Base-by-base conservation (phyloP, 352 stramenopile species). In the Pythium phragmitis region DNA sequence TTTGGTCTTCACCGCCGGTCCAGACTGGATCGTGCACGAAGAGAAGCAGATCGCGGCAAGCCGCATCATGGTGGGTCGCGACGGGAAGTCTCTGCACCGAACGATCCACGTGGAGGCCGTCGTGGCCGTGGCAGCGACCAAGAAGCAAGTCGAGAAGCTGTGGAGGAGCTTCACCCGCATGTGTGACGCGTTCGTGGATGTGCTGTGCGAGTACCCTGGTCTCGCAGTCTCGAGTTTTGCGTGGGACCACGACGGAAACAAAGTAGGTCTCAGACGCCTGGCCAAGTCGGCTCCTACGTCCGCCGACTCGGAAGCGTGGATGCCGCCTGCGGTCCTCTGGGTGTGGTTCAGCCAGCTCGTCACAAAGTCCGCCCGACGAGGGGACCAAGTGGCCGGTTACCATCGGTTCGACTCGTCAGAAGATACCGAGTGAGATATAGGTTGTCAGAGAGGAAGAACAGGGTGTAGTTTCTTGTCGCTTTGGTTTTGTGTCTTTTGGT, bases 11-110 rank as follows among this genome's bases (percentile, higher is more conserved):
- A 9, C 45, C 12, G 30, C 53, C 16, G 47, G 58, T 37, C 48
- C 58, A 3, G 58, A 65, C 23, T 57, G 58, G 47, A 53, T 65
- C 21, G 30, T 45, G 23, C 46, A 57, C 37, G 6, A 65, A 33
- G 48, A 51, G n/a, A 47, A 37, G 17, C 17, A n/a, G 8, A 19
- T 41, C 14, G 16, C 34, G 3, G 51, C 47, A 3, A 57, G 57
- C n/a, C 58, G 58, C 8, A 34, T 58, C 8, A 30, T 65, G 33
- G 45, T 56, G 23, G 58, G 49, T 16, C 23, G 58, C 16, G 58
- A 65, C 41, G 19, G 19, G 3, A 19, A 26, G 16, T 52, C 33
- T 14, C 46, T 57, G 7, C 33, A 57, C 9, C 57, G 30, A 2
- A 65, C 49, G 37, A 19, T 65, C 21, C 37, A 58, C 5, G 9